Evolutionary conservation across 2,329 filamentous ascomycete genomes (phyloP), one percentile per base, ranked within the genome.

Genomic region (Diaporthe vaccinii): DNA sequence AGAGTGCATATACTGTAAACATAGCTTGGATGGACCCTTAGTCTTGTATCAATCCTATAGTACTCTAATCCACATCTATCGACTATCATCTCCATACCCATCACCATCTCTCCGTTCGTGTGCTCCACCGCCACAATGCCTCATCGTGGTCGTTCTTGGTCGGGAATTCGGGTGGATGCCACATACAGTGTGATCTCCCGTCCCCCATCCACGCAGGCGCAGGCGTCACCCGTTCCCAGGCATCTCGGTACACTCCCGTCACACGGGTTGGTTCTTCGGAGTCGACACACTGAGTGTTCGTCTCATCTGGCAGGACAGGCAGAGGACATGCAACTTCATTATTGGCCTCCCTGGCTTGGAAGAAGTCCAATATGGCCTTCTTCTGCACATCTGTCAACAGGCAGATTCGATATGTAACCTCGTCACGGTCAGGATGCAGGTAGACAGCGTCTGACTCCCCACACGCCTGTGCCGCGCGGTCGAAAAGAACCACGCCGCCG

Each of bases 321-420:
- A 61, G 58, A 22, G 36, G 58, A 3, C 36, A 61, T 41, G 34
- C 10, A 17, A 9, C 34, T 41, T 17, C 7, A 4, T 41, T 41
- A 4, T 22, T 17, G 14, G 2, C 22, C 14, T 61, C 58, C 34
- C 41, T 61, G 36, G 22, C n/a, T 17, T 41, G 36, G 22, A 41
- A 25, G 1, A 61, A 41, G 5, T 41, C 36, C 58, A 61, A 25
- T 12, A 41, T 41, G 22, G 58, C 58, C 14, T 41, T 61, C 41
- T 78, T 77, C 68, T 81, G 79, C 5, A 75, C 57, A n/a, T 79
- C 77, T 2, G 77, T 75, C 0, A 81, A 76, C 62, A 78, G 77
- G 51, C 72, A 80, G 36, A 80, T 78, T 1, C 80, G 78, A 46
- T 78, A 79, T 3, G 80, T 79, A 1, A 77, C 75, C 1, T 76